Evolutionary conservation across 179 eudicot species (phyloP).

Genomic region (Actinidia chinensis): DNA sequence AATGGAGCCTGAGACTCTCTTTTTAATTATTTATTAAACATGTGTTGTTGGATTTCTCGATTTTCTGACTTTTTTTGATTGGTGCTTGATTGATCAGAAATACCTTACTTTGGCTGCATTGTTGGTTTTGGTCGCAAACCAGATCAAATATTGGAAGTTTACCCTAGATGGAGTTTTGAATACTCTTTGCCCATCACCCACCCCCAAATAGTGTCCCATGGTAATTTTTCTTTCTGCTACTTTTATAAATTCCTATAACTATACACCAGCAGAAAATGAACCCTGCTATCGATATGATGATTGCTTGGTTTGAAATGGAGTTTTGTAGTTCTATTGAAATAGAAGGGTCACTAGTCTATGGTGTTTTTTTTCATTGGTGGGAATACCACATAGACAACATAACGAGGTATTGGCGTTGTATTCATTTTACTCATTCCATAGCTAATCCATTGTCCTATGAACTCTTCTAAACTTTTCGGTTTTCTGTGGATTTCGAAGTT

Average conservation of each 20-base stretch:
- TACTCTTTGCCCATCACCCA: slow-evolving; percentile 74
- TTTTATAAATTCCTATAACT: no score
- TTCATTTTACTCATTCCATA: no score
- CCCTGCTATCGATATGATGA: no score
- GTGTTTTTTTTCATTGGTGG: no score
- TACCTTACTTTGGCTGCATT: slow-evolving; percentile 83
- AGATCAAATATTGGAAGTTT: slow-evolving; percentile 90
- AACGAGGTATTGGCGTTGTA: no score
- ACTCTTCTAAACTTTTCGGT: slow-evolving; percentile 7
- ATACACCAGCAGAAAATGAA: no score
- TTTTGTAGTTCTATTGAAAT: no score
- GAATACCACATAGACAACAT: no score
- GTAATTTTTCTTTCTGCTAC: slow-evolving; percentile 33
- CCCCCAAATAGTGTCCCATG: slow-evolving; percentile 93
- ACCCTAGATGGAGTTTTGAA: slow-evolving; percentile 61
- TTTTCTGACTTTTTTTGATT: neutral
- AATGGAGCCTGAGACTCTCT: no score
- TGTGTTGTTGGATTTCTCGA: neutral
- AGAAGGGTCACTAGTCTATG: no score
- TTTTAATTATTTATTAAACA: no score
- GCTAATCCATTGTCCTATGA: neutral
- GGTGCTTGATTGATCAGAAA: neutral
- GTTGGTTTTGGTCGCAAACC: slow-evolving; percentile 98
- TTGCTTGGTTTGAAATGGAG: no score
- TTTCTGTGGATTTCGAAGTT: slow-evolving; percentile 82